A percentile compares a stretch with the other conserved stretches of the same genome.
phyloP scores from a whole-genome alignment of 2,329 filamentous ascomycete genomes.

The Emmonsiellopsis sp. region DNA sequence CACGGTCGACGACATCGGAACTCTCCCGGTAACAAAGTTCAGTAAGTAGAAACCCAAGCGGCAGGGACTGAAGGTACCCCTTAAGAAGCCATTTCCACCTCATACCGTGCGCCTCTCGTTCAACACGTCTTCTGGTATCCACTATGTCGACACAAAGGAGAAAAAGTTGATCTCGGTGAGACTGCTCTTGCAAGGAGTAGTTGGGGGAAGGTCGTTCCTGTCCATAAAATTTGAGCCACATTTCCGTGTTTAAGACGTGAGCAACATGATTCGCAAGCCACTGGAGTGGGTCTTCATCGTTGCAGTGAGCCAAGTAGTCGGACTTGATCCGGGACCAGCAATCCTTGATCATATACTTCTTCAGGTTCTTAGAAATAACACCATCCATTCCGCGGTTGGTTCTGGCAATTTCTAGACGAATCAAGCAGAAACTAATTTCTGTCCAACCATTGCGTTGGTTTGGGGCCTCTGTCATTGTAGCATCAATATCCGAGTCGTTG shows the following conservation, averaged over 20 bases:
- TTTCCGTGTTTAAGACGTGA: conserved; percentile 61
- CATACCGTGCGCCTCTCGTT: conserved; percentile 9
- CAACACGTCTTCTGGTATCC: conserved; percentile 31
- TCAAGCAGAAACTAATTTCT: conserved; percentile 36
- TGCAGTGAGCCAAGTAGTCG: conserved; percentile 38
- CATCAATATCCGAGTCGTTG: conserved; percentile 33
- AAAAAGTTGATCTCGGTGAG: conserved; percentile 55
- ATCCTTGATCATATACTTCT: conserved; percentile 33
- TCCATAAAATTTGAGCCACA: conserved; percentile 63
- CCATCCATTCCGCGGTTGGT: conserved; percentile 15
- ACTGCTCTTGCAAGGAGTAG: conserved; percentile 26
- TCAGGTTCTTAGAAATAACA: conserved; percentile 13
- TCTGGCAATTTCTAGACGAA: conserved; percentile 39
- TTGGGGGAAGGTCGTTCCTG: conserved; percentile 42
- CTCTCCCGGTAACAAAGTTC: conserved; percentile 1
- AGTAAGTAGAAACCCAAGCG: conserved; percentile 11
- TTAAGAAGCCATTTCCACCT: conserved; percentile 14
- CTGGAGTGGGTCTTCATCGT: conserved; percentile 40
- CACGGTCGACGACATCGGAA: background rate
- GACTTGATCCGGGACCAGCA: conserved; percentile 39
- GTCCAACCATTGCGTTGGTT: conserved; percentile 34
- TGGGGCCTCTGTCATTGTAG: conserved; percentile 34
- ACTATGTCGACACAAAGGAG: conserved; percentile 59
- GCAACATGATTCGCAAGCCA: conserved; percentile 58
- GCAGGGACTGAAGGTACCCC: conserved; percentile 13